A percentile compares a stretch with the other conserved stretches of the same genome.
These are phyloP conservation scores for Sporothrix sp. DNA, from an alignment of 2,329 filamentous ascomycete species.

Conservation along the genomic window DNA sequence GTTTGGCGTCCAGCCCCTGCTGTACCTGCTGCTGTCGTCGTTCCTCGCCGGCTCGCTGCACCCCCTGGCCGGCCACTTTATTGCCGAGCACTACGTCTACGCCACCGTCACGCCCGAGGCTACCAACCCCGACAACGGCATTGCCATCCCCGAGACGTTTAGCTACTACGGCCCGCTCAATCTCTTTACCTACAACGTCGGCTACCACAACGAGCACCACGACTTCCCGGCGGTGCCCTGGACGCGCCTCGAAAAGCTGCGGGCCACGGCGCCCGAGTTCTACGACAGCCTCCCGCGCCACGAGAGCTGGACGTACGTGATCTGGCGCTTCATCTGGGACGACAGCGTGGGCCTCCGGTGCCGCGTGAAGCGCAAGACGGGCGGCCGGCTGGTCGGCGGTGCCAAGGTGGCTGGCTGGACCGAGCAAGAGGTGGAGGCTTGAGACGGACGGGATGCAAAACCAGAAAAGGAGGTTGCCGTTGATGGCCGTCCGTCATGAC, in stretches of 20 bases:
- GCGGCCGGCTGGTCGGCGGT: slow-evolving; percentile 51
- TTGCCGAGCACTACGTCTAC: slow-evolving; percentile 92
- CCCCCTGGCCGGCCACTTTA: slow-evolving; percentile 94
- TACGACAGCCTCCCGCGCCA: slow-evolving; percentile 82
- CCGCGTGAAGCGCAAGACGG: slow-evolving; percentile 83
- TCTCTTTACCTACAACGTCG: slow-evolving; percentile 90
- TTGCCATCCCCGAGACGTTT: slow-evolving; percentile 83
- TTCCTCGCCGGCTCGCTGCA: slow-evolving; percentile 92
- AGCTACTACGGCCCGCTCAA: slow-evolving; percentile 95
- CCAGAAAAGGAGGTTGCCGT: not conserved
- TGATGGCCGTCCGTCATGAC: not conserved
- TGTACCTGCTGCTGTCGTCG: slow-evolving; percentile 78
- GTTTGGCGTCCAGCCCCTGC: slow-evolving; percentile 54
- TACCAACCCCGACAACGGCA: slow-evolving; percentile 46
- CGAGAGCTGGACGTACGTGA: slow-evolving; percentile 81
- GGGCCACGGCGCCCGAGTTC: slow-evolving; percentile 78
- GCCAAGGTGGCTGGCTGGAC: slow-evolving; percentile 49
- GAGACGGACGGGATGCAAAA: not conserved
- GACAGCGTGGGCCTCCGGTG: slow-evolving; percentile 82
- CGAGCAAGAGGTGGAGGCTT: slow-evolving; percentile 56
- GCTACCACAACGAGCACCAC: slow-evolving; percentile 96
- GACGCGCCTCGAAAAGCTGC: slow-evolving; percentile 71
- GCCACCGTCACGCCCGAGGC: slow-evolving; percentile 48
- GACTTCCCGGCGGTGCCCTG: slow-evolving; percentile 96
- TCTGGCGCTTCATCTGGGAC: slow-evolving; percentile 94